A percentile compares a stretch with the other conserved stretches of the same genome.
These are phyloP conservation scores for Eucalyptus cloeziana DNA, from an alignment of 345 rosid species.

Conservation along the genomic window DNA sequence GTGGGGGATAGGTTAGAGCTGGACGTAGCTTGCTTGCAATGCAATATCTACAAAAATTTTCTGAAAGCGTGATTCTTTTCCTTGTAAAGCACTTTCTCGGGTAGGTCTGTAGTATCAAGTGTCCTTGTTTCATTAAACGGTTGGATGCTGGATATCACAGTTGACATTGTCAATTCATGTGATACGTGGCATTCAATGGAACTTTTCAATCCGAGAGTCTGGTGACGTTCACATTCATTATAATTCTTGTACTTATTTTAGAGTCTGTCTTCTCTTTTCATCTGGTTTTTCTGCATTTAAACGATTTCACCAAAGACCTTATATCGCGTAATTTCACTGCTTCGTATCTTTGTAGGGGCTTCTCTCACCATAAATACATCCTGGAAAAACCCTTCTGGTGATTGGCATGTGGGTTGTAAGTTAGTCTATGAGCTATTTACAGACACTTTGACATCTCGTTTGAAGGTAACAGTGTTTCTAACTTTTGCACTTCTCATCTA, in stretches of 20 bases:
- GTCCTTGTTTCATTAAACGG: background rate
- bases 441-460: slow-evolving; percentile 49
- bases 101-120: background rate
- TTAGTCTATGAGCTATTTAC: slow-evolving; percentile 77
- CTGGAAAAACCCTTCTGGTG: slow-evolving; percentile 90
- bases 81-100: background rate
- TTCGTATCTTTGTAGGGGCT: slow-evolving; percentile 28
- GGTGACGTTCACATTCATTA: background rate
- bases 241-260: background rate
- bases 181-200: background rate
- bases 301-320: background rate
- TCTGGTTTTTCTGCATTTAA: background rate
- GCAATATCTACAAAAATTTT: background rate
- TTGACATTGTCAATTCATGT: background rate
- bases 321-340: background rate
- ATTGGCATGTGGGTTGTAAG: slow-evolving; percentile 93
- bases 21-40: background rate
- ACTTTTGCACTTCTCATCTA: background rate
- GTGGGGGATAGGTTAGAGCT: background rate
- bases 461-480: slow-evolving; percentile 41
- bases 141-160: background rate
- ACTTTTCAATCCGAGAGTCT: background rate
- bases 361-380: slow-evolving; percentile 63
- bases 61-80: background rate
- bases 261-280: background rate